These are phyloP conservation scores for Cercospora brassicicola DNA, from an alignment of 2,329 filamentous ascomycete genomes.

Conservation along the genomic window DNA sequence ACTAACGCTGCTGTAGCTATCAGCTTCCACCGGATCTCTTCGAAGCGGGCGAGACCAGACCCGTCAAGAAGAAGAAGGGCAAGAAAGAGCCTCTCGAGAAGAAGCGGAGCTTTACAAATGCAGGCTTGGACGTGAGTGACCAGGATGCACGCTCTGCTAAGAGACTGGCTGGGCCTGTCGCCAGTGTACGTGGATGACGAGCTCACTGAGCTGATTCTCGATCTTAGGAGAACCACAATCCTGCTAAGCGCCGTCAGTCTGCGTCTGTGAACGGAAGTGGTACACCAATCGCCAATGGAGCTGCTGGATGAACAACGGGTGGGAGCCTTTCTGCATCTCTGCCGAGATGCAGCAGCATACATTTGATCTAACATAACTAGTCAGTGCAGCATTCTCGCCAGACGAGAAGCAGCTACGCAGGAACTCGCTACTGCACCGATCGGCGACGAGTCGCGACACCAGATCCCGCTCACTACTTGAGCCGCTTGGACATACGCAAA, in stretches of 20 bases:
- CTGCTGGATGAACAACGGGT: constrained; percentile 20
- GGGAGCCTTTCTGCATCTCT: background rate
- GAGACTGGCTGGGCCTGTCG: background rate
- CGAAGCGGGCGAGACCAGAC: constrained; percentile 65
- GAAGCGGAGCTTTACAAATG: constrained; percentile 49
- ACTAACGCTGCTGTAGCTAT: constrained; percentile 58
- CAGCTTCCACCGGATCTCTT: constrained; percentile 91
- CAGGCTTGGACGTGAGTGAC: constrained; percentile 50
- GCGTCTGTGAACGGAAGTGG: constrained; percentile 25
- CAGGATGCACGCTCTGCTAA: constrained; percentile 3
- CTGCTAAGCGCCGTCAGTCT: constrained; percentile 39
- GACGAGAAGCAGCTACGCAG: background rate
- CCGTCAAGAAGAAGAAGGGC: constrained; percentile 46
- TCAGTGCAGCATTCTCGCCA: background rate
- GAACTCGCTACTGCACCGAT: background rate
- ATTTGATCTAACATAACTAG: constrained; percentile 13
- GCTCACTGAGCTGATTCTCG: constrained; percentile 10
- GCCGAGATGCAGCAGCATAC: constrained; percentile 6
- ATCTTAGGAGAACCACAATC: constrained; percentile 34
- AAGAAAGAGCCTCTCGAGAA: constrained; percentile 40
- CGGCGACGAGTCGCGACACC: background rate
- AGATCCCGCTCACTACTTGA: background rate
- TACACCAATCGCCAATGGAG: constrained; percentile 21
- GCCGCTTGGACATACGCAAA: background rate
- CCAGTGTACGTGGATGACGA: background rate